Base-by-base conservation (phyloP, 257 asterid genomes). In the Marsdenia floribunda region DNA sequence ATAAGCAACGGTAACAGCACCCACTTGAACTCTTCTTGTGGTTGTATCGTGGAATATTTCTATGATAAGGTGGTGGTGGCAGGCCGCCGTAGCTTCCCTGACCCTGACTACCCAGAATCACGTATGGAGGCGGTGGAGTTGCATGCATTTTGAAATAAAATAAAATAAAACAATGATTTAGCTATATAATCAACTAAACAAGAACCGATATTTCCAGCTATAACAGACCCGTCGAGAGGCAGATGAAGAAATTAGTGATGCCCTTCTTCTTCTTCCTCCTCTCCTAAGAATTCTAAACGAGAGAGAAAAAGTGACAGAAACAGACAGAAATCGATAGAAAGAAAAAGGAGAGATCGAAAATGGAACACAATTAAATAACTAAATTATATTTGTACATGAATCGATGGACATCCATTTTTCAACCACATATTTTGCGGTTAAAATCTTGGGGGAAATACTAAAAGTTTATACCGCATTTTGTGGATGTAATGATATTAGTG, bases 21-120 rank as follows among this genome's bases (percentile, higher is more conserved):
- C 79, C 54, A 16, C 67, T 47, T 35, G 76, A 63, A 21, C 15
- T 75, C 35, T 71, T 63, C 2, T 47, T 2, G 44, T 68, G 24
- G 6, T 82, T 65, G 85, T 88, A 86, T 6, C 78, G 79, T n/a
- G 90, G 87, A 57, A 74, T 69, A 37, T 83, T 84, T 22, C 80
- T 78, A 7, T 65, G 84, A 71, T 84, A 67, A 44, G 72, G 46
- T 1, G 63, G 38, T 14, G 73, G 73, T n/a, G 8, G 49, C 49
- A 10, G 12, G 49, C 49, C 49, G 10, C 37, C 8, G 59, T 13
- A 29, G 47, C 46, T 29, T 70, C 74, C 74, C 47, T 70, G 74
- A 14, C 8, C 63, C 47, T 70, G 74, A 14, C 8, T 46, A 15
- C 26, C 6, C 24, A 70, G 9, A 63, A 50, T 47, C 46, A 54